Conservation (phyloP, 768 basidiomycete species). For the Imleria badia region DNA sequence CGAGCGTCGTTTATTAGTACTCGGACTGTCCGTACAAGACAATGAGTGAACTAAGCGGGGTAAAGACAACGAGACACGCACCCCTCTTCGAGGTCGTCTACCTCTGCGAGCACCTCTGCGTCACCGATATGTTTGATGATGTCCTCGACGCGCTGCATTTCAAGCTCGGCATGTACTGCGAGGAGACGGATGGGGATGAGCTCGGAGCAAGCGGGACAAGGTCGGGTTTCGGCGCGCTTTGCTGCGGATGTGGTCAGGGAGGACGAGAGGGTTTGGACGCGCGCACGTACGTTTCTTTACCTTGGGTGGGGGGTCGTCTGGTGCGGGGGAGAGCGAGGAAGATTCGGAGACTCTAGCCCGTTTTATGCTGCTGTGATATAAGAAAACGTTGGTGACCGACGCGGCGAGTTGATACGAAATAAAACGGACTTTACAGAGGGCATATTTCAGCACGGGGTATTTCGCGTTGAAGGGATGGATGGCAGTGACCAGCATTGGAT, state of each 20-base stretch:
- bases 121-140: slow-evolving; percentile 67
- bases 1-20: slow-evolving; percentile 37
- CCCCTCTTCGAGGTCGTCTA: slow-evolving; percentile 55
- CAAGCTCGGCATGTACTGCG: slow-evolving; percentile 59
- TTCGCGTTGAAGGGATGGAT: slow-evolving; percentile 9
- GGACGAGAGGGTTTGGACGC: background rate
- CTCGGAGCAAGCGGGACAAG: slow-evolving; percentile 76
- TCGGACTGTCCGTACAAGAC: slow-evolving; percentile 26
- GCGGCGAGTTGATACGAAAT: background rate
- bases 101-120: slow-evolving; percentile 48
- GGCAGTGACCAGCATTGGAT: slow-evolving; percentile 11
- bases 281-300: slow-evolving; percentile 50
- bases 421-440: slow-evolving; percentile 29
- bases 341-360: slow-evolving; percentile 33
- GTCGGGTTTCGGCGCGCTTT: slow-evolving; percentile 71
- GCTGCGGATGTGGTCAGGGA: slow-evolving; percentile 36
- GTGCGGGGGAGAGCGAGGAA: slow-evolving; percentile 36
- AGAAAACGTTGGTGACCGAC: background rate
- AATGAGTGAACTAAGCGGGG: slow-evolving; percentile 22
- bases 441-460: background rate
- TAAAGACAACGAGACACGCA: slow-evolving; percentile 31
- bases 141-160: slow-evolving; percentile 65
- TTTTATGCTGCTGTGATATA: slow-evolving; percentile 47
- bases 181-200: slow-evolving; percentile 72
- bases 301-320: slow-evolving; percentile 32